Evolutionary conservation across 805 yeast genomes (phyloP).

Genomic region (Starmerella ratchasimensis): DNA sequence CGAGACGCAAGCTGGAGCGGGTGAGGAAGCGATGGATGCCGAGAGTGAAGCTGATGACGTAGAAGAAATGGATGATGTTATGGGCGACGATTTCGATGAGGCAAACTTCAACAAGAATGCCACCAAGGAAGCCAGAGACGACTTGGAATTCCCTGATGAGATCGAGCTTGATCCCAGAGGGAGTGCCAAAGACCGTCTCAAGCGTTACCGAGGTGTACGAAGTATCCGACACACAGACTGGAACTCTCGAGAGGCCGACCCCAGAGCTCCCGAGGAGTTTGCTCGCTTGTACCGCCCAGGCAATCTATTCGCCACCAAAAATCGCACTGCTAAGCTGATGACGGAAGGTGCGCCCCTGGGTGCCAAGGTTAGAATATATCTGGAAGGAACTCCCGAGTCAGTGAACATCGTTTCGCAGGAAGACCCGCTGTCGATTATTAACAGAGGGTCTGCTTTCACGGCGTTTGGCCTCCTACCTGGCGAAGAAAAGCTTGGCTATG

Average conservation of each 20-base stretch:
- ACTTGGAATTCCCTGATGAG: conserved; percentile 90
- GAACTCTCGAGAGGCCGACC: conserved; percentile 76
- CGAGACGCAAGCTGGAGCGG: conserved; percentile 11
- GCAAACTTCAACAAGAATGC: conserved; percentile 45
- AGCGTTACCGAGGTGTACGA: conserved; percentile 76
- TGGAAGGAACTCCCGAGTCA: conserved; percentile 23
- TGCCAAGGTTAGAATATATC: conserved; percentile 41
- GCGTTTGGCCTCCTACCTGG: conserved; percentile 66
- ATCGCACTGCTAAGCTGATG: conserved; percentile 46
- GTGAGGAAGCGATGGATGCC: conserved; percentile 34
- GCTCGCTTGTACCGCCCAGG: conserved; percentile 55
- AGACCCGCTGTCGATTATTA: conserved; percentile 29
- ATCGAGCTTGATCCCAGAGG: conserved; percentile 67
- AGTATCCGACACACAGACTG: conserved; percentile 67
- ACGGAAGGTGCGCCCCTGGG: conserved; percentile 41
- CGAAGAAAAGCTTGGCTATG: conserved; percentile 75
- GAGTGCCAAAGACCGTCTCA: conserved; percentile 59
- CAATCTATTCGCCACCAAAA: conserved; percentile 63
- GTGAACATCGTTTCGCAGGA: neutral
- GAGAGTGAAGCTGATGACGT: conserved; percentile 34
- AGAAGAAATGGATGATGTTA: conserved; percentile 47
- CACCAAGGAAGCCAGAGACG: conserved; percentile 51
- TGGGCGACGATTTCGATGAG: conserved; percentile 16
- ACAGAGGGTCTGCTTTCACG: conserved; percentile 26
- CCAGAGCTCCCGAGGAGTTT: conserved; percentile 68